Conservation (phyloP, 2,329 filamentous ascomycete species). For the Trichoderma guizhouense region DNA sequence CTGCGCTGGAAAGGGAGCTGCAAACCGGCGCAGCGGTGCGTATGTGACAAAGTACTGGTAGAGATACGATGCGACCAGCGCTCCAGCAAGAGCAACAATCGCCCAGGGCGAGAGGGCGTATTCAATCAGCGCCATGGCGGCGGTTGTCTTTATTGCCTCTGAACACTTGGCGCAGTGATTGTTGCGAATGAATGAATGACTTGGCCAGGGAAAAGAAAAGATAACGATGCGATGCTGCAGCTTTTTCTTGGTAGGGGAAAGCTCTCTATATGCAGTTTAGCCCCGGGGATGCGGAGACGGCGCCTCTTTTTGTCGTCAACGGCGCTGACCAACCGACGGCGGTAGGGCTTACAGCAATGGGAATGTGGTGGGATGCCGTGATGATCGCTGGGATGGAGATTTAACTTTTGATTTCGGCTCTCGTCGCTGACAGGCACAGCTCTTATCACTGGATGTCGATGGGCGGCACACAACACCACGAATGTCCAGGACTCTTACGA, state of each 20-base stretch:
- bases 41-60: conserved; percentile 59
- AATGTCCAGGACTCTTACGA: neutral
- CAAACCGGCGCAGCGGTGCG: conserved; percentile 50
- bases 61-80: conserved; percentile 53
- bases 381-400: neutral
- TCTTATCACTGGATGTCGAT: neutral
- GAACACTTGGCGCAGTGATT: neutral
- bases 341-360: neutral
- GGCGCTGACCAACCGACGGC: neutral
- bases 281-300: neutral
- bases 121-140: conserved; percentile 30
- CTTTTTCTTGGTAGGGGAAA: neutral
- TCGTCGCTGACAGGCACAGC: neutral
- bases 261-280: conserved; percentile 1
- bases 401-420: neutral
- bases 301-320: conserved; percentile 1
- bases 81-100: conserved; percentile 39
- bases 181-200: neutral
- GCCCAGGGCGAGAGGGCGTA: conserved; percentile 44
- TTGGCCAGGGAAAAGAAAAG: neutral
- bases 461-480: neutral
- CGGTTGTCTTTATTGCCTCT: neutral
- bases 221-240: neutral
- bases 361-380: neutral
- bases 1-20: conserved; percentile 58